Conservation (phyloP, 78 protist genomes). For the Dictyostelium firmibasis region DNA sequence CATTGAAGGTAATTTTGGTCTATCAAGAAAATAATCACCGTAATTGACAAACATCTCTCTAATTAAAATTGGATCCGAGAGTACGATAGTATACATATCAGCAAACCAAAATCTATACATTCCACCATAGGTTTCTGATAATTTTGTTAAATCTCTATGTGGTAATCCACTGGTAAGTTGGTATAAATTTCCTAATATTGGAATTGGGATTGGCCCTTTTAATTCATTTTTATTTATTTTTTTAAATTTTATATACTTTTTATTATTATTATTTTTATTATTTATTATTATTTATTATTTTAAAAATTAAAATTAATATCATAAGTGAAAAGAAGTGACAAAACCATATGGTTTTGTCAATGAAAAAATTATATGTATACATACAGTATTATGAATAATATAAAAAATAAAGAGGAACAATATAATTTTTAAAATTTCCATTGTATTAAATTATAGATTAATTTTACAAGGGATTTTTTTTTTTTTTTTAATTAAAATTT, state of each 20-base stretch:
- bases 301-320: no score
- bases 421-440: not conserved
- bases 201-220: constrained; percentile 60
- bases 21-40: not conserved
- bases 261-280: no score
- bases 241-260: not conserved
- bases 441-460: no score
- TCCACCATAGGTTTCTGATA: not conserved
- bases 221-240: not conserved
- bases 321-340: no score
- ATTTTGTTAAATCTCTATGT: not conserved
- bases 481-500: no score
- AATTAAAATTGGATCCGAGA: not conserved
- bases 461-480: no score
- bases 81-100: not conserved
- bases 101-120: constrained; percentile 42
- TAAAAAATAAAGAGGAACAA: not conserved
- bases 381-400: not conserved
- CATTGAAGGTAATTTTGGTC: not conserved
- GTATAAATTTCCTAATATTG: constrained; percentile 48
- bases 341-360: no score
- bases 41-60: not conserved
- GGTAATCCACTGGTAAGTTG: constrained; percentile 16
- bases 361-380: no score
- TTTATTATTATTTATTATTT: no score